These are phyloP conservation scores for Nelumbo lutea DNA, from an alignment of 164 flowering plant species.

Conservation along the genomic window DNA sequence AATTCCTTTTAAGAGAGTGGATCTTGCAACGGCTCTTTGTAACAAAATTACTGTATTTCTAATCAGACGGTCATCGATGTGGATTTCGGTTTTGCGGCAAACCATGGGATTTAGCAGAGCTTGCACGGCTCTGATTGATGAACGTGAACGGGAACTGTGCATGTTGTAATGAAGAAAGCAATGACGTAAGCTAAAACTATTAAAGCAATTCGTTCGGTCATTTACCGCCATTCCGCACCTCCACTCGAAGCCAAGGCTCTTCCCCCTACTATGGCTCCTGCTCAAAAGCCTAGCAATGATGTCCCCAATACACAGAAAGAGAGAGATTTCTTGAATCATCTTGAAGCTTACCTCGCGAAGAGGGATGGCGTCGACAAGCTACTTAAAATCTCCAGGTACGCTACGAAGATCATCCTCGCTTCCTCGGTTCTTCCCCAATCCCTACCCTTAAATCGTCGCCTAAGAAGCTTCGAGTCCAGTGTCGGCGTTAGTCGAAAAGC, in stretches of 20 bases:
- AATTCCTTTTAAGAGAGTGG: too few relatives aligned
- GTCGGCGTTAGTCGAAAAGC: conserved; percentile 91
- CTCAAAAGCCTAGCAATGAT: conserved; percentile 9
- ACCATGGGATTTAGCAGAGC: too few relatives aligned
- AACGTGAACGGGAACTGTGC: too few relatives aligned
- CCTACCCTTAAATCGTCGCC: conserved; percentile 31
- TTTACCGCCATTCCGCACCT: too few relatives aligned
- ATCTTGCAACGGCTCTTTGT: too few relatives aligned
- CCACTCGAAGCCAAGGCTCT: conserved; percentile 10
- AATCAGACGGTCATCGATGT: too few relatives aligned
- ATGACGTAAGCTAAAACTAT: too few relatives aligned
- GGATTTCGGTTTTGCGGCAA: too few relatives aligned
- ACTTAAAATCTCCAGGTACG: conserved; percentile 87
- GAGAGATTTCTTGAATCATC: conserved; percentile 59
- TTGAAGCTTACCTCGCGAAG: conserved; percentile 76
- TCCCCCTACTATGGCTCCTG: not conserved
- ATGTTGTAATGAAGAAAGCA: too few relatives aligned
- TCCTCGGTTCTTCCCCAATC: conserved; percentile 44
- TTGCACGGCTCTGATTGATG: too few relatives aligned
- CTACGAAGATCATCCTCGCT: conserved; percentile 76
- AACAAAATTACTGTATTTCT: too few relatives aligned
- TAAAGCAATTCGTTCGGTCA: too few relatives aligned
- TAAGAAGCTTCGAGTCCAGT: conserved; percentile 77
- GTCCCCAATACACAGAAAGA: conserved; percentile 12
- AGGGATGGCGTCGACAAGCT: conserved; percentile 96